Percentiles rank a stretch among this genome's conserved stretches.
These are phyloP conservation scores for Wakefieldia striispora DNA, from an alignment of 768 basidiomycete species.

Conservation along the genomic window DNA sequence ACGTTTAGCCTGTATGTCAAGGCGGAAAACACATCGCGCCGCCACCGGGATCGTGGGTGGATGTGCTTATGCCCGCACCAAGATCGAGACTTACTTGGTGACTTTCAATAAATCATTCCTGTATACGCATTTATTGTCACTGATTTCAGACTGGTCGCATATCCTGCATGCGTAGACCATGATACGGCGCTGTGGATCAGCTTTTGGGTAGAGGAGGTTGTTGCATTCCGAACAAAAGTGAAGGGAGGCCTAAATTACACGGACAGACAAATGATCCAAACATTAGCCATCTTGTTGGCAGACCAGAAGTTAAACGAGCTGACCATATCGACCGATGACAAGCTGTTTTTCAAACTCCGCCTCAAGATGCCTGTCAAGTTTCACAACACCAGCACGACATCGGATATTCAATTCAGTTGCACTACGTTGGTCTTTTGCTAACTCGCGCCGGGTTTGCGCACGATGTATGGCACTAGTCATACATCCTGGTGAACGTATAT, in stretches of 20 bases:
- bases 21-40: constrained; percentile 2
- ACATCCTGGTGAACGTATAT: constrained; percentile 42
- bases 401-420: constrained; percentile 7
- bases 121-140: constrained; percentile 88
- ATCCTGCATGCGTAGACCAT: constrained; percentile 93
- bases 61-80: not conserved
- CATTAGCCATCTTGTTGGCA: constrained; percentile 14
- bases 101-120: constrained; percentile 90
- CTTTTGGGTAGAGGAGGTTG: constrained; percentile 91
- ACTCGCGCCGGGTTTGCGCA: constrained; percentile 30
- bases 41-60: constrained; percentile 8
- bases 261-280: not conserved
- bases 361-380: not conserved
- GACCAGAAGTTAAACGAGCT: constrained; percentile 14
- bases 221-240: constrained; percentile 95
- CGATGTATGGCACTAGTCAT: constrained; percentile 36
- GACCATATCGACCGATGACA: constrained; percentile 24
- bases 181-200: constrained; percentile 77
- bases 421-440: constrained; percentile 27
- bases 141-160: constrained; percentile 81
- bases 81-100: constrained; percentile 66
- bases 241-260: constrained; percentile 63
- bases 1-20: constrained; percentile 8
- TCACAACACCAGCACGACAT: not conserved
- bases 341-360: constrained; percentile 31